Base-by-base conservation (phyloP, 2,329 filamentous ascomycete species). In the Aurifilum marmelostoma region DNA sequence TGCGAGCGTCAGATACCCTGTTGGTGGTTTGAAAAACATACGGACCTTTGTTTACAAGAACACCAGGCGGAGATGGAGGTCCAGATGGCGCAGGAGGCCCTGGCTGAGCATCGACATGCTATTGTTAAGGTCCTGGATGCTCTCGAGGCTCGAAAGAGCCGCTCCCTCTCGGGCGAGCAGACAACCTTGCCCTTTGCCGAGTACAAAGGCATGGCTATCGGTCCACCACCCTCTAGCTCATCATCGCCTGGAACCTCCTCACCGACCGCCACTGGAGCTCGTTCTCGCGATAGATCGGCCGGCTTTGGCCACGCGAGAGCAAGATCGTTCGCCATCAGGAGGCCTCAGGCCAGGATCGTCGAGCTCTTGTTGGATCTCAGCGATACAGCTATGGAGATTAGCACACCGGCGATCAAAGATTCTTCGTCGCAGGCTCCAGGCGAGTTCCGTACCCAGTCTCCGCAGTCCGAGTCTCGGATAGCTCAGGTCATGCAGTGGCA, bases 1-100 rank as follows among this genome's bases (percentile, higher is more conserved):
- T 99, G 96, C 79, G 96, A 99, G 78, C 92, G 96, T 66, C 93
- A 97, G 72, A 98, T 99, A 71, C 93, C 93, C 5, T 94, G 95
- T 0, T 99, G 96, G 96, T 99, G 96, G 97, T 99, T 99, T 75
- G 96, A 99, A 80, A 99, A 98, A 79, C 96, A 99, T 78, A 97
- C 95, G 1, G 97, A 99, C 75, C 83, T 98, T 27, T 99, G 96
- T 76, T 84, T 97, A 67, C 94, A 98, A 77, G 96, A 99, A 78
- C 96, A 99, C 77, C 91, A 92, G 65, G 95, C 96, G 0, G 96
- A 99, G 78, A 97, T 97, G 92, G 95, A 98, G 75, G 94, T 99
- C 4, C 95, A 99, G 77, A 91, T 98, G 84, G 89, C 94, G 7
- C 96, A 99, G 76, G 96, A 99, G 77, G 93, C 89, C 71, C 83